A percentile compares a stretch with the other conserved stretches of the same genome.
Evolutionary conservation across 768 basidiomycete species (phyloP).

Genomic region (Boletus patriciae): DNA sequence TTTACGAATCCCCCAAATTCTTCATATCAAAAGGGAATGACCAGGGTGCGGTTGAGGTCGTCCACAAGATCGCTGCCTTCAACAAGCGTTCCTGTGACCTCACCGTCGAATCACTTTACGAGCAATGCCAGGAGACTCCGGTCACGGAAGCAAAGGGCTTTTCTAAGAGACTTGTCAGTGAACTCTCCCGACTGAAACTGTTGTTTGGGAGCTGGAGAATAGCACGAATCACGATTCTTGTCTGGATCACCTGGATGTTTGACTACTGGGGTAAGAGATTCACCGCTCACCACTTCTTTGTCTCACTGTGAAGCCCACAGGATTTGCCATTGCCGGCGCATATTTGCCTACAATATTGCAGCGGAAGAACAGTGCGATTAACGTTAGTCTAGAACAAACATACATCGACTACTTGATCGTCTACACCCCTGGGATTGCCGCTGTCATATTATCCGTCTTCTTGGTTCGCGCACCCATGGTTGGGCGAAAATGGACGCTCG

Average conservation of each 20-base stretch:
- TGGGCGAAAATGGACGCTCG: conserved; percentile 19
- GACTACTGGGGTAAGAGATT: conserved; percentile 8
- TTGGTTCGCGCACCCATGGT: conserved; percentile 15
- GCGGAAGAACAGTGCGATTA: conserved; percentile 12
- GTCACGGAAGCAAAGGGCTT: neutral
- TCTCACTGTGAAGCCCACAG: neutral
- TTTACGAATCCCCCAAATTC: conserved; percentile 17
- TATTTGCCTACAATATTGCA: conserved; percentile 16
- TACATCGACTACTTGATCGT: conserved; percentile 13
- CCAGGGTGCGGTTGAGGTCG: conserved; percentile 12
- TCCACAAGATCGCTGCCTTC: conserved; percentile 16
- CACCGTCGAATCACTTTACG: conserved; percentile 13
- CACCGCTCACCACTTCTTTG: neutral
- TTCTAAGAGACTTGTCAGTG: neutral
- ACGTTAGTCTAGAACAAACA: conserved; percentile 6
- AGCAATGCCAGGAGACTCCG: conserved; percentile 1
- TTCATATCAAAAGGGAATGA: conserved; percentile 16
- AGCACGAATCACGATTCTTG: conserved; percentile 6
- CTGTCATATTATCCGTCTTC: conserved; percentile 2
- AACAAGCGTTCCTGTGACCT: conserved; percentile 12
- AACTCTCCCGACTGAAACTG: conserved; percentile 10
- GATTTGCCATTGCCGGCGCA: neutral
- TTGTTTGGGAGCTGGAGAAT: conserved; percentile 17
- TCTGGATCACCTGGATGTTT: conserved; percentile 20
- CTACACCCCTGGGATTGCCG: conserved; percentile 8